Percentiles rank a stretch among this genome's conserved stretches.
These are phyloP conservation scores for Hemisphaericaspora lyxosophila DNA, from an alignment of 1,139 yeast genomes.

Conservation along the genomic window DNA sequence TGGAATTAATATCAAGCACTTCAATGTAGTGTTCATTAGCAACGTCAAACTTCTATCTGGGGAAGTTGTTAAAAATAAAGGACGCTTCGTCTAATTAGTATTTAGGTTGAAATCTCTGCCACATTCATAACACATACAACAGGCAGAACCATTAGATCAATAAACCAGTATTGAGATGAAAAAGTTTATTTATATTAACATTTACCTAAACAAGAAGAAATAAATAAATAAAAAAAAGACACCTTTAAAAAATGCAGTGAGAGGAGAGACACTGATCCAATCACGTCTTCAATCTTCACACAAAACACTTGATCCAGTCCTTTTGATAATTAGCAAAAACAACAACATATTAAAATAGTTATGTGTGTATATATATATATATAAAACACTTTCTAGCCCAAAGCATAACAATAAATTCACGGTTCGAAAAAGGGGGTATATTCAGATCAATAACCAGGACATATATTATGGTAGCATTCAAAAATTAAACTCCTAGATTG, in stretches of 20 bases:
- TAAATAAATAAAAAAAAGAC: neutral
- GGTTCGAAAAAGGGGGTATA: neutral
- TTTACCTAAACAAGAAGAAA: neutral
- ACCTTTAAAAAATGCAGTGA: neutral
- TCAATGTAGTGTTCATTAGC: neutral
- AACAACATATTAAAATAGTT: constrained; percentile 1
- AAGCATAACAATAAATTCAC: neutral
- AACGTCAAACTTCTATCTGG: neutral
- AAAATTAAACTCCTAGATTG: neutral
- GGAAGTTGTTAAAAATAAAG: neutral
- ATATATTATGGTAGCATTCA: neutral
- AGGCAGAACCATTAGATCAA: too few relatives aligned
- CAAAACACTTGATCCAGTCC: neutral
- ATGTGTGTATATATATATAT: constrained; percentile 1
- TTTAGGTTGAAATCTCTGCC: too few relatives aligned
- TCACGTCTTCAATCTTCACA: neutral
- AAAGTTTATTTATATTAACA: neutral
- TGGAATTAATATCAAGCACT: too few relatives aligned
- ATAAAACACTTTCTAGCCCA: neutral
- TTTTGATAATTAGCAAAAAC: neutral
- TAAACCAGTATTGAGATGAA: neutral
- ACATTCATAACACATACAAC: too few relatives aligned
- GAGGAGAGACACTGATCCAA: neutral
- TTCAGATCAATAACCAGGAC: too few relatives aligned
- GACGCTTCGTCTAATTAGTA: too few relatives aligned